Base-by-base conservation (phyloP, 768 basidiomycete genomes). In the Tulasnella sp. region DNA sequence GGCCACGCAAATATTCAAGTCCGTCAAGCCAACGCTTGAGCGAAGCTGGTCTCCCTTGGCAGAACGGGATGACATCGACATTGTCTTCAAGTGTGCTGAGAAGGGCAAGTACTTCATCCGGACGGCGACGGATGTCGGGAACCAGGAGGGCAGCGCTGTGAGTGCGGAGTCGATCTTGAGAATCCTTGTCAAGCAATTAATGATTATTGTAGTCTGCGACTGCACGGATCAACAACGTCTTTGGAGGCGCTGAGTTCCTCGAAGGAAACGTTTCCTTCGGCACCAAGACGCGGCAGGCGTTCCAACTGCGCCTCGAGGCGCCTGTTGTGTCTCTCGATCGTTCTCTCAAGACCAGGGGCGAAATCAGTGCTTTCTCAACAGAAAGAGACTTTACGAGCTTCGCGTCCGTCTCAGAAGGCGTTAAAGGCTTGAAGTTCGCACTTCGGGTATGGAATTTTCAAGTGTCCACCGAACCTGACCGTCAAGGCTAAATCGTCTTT, bases 111-210 rank as follows among this genome's bases (percentile, higher is more conserved):
- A 89, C 75, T 93, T 85, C 76, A 76, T 95, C 7, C 92, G 90
- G 75, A 92, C 89, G 2, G 85, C 91, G 5, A 98, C 95, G 3
- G 95, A 98, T 77, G 83, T 98, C 6, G 96, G 97, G 3, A 94
- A 96, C 73, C 90, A 89, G 66, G 97, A 98, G 79, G 96, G 92
- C 12, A 94, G 83, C 71, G 94, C 94, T n/a, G 95, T 94, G 78
- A 78, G 92, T 85, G 32, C 59, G 36, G n/a, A 70, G 32, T 26
- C 17, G 5, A n/a, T 12, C 39, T 68, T 34, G 19, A 26, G 12
- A 42, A 47, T 44, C n/a, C 41, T 32, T 12, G n/a, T 12, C 17
- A 32, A 37, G 11, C 22, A 36, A 29, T 17, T 34, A 69, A 71
- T 64, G 67, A 40, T 19, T 39, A 35, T 40, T 12, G 1, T 40